Percentiles rank a stretch among this genome's conserved stretches.
Evolutionary conservation across 202 grass and related monocot species (phyloP).

Genomic region (Zoysia matrella): DNA sequence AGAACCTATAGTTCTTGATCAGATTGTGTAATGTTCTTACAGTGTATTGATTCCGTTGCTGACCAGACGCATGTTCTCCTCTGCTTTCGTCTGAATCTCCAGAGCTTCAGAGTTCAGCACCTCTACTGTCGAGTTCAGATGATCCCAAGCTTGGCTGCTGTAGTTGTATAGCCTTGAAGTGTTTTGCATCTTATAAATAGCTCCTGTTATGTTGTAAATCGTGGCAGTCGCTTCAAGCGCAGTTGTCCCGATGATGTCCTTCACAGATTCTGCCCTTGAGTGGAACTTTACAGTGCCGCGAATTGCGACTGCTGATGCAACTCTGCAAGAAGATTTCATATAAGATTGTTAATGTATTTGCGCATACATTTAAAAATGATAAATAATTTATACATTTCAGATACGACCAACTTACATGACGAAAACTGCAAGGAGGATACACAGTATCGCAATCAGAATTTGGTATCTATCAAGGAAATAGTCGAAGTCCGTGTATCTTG

Average conservation of each 20-base stretch:
- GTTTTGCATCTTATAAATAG: conserved; percentile 70
- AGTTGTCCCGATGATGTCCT: conserved; percentile 60
- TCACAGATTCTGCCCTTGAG: conserved; percentile 66
- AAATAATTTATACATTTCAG: background rate
- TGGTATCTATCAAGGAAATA: conserved; percentile 54
- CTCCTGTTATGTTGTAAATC: conserved; percentile 78
- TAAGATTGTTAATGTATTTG: background rate
- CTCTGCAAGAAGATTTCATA: conserved; percentile 42
- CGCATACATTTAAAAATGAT: background rate
- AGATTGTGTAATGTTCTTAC: conserved; percentile 51
- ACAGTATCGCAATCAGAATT: conserved; percentile 48
- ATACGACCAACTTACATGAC: conserved; percentile 64
- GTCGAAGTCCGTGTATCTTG: conserved; percentile 23
- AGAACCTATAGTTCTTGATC: background rate
- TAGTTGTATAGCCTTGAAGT: conserved; percentile 53
- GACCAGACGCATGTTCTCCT: conserved; percentile 72
- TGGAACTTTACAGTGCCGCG: conserved; percentile 59
- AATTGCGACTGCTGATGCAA: conserved; percentile 57
- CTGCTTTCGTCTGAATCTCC: conserved; percentile 65
- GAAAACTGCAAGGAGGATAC: conserved; percentile 64
- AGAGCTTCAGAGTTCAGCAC: conserved; percentile 65
- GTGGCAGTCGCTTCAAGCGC: conserved; percentile 65
- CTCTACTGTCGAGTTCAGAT: conserved; percentile 71
- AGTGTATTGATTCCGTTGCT: conserved; percentile 70
- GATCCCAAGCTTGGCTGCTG: conserved; percentile 51